These are phyloP conservation scores for Ceratobasidium sp. DNA, from an alignment of 1,284 basidiomycete species.

Conservation along the genomic window DNA sequence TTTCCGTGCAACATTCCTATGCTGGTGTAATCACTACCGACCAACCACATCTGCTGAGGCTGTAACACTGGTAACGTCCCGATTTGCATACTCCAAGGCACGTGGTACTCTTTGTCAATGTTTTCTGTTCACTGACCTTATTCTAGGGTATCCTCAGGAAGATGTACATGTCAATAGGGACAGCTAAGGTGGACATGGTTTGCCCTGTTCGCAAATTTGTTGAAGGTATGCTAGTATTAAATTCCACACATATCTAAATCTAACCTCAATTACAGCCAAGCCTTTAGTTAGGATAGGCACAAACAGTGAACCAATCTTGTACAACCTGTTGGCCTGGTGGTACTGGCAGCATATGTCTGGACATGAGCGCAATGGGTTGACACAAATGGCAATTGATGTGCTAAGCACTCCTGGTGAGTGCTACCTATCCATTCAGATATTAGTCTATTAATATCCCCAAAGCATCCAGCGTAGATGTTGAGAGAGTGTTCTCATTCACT, in stretches of 20 bases:
- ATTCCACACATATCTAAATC: too few relatives aligned
- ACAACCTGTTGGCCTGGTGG: constrained; percentile 14
- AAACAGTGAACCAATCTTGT: not conserved
- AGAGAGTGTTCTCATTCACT: not conserved
- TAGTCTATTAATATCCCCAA: not conserved
- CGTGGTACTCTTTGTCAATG: too few relatives aligned
- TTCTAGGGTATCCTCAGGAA: not conserved
- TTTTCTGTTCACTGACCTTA: too few relatives aligned
- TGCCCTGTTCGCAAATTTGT: constrained; percentile 6
- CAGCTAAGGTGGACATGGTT: not conserved
- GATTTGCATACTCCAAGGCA: constrained; percentile 14
- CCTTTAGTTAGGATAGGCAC: not conserved
- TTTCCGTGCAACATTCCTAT: too few relatives aligned
- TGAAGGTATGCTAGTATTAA: not conserved
- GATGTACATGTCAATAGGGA: not conserved
- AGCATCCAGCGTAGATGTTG: not conserved
- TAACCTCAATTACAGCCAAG: not conserved
- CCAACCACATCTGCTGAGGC: not conserved
- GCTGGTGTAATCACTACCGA: not conserved
- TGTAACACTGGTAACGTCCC: not conserved
- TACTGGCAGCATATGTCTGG: not conserved
- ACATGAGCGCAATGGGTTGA: not conserved
- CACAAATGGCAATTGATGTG: constrained; percentile 6
- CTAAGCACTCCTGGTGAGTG: not conserved
- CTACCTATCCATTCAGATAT: too few relatives aligned